Base-by-base conservation (phyloP, 2,329 filamentous ascomycete genomes). In the Metarhizium rileyi region DNA sequence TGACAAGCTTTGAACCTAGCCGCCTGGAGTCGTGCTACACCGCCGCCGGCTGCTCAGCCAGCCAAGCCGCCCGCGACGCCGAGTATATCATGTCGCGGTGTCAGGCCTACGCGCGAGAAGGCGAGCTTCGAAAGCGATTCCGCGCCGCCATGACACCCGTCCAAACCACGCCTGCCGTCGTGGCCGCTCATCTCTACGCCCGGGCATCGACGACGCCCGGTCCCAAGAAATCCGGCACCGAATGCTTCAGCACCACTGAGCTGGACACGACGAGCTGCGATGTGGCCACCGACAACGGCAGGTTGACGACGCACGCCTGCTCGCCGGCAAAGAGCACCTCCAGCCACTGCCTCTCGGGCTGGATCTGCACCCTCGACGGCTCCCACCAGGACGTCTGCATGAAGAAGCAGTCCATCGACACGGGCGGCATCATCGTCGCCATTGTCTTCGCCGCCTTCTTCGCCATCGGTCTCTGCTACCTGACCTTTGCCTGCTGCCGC, bases 401-500 rank as follows among this genome's bases (percentile, higher is more conserved):
- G 54, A 53, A 60, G 54, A 61, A 62, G 42, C 52, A 68, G 6
- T 40, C 9, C 20, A 64, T 78, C 48, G 68, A 68, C 55, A 58
- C 68, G 2, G 66, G 65, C 38, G 75, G 72, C 53, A 66, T 76
- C 57, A 64, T 77, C 59, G 67, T 79, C 53, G 64, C 70, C 57
- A 63, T 75, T 54, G 56, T 73, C 61, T 72, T 81, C 35, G 71
- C 66, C 50, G 53, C 62, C n/a, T 64, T 61, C 51, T 57, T 73
- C 53, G 60, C 64, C 54, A 41, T 66, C 47, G 63, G 67, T 55
- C 52, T 73, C 52, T 62, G 58, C 44, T 56, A 64, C 53, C 62
- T 80, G 50, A 69, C 71, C 59, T 73, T 73, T 67, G 66, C 73
- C 55, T 79, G 74, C 71, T 75, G 70, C 68, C 66, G 66, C 53